Evolutionary conservation across 2,329 filamentous ascomycete genomes (phyloP).

Genomic region (Penicillium vulpinum): DNA sequence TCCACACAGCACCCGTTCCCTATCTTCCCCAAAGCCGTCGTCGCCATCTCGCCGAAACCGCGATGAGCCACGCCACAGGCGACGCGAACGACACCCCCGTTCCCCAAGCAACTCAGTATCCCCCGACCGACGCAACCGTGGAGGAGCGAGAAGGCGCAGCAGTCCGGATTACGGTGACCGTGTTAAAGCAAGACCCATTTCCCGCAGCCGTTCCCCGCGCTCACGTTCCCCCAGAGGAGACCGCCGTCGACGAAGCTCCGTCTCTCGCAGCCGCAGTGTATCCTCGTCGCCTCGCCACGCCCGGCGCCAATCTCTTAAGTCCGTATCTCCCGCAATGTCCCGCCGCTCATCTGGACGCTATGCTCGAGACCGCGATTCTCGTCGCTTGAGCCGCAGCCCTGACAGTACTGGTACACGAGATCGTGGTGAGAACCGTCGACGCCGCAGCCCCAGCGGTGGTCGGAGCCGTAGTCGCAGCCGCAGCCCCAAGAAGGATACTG

Average conservation of each 20-base stretch:
- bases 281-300: conserved; percentile 37
- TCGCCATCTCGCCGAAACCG: conserved; percentile 30
- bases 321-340: conserved; percentile 41
- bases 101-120: conserved; percentile 40
- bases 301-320: conserved; percentile 37
- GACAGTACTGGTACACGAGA: conserved; percentile 42
- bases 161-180: conserved; percentile 46
- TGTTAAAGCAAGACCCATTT: conserved; percentile 52
- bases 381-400: conserved; percentile 31
- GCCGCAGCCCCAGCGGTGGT: conserved; percentile 16
- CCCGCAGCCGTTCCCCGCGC: conserved; percentile 52
- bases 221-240: conserved; percentile 57
- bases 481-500: conserved; percentile 32
- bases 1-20: conserved; percentile 31
- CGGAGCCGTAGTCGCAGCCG: conserved; percentile 36
- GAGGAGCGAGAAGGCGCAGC: conserved; percentile 38
- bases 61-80: conserved; percentile 30
- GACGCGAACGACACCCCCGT: conserved; percentile 29
- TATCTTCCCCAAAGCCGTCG: conserved; percentile 29
- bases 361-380: conserved; percentile 35
- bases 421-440: conserved; percentile 7
- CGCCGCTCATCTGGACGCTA: conserved; percentile 41
- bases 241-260: conserved; percentile 41
- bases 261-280: conserved; percentile 37
- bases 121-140: conserved; percentile 38